Base-by-base conservation (phyloP, 2,329 filamentous ascomycete genomes). In the Geosmithia flava region DNA sequence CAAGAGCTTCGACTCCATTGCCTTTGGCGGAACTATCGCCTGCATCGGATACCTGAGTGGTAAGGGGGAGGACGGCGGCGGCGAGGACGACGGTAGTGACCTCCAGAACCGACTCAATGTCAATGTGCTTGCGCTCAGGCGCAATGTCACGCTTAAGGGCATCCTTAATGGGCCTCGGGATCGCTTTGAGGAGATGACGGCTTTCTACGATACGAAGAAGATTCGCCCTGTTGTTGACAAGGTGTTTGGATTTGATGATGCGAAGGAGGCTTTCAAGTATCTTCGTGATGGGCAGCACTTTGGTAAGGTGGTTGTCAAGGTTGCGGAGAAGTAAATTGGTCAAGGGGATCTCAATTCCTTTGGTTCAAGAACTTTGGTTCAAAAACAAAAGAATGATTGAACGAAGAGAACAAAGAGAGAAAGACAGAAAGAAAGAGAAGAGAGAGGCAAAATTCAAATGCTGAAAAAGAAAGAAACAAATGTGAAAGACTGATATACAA, bases 81-180 rank as follows among this genome's bases (percentile, higher is more conserved):
- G 51, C 1, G 51, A 46, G 42, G 42, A 16, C 42, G 20, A 23
- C 19, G 42, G 20, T 7, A n/a, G 20, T 7, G 40, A 49, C 2
- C 29, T 45, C 43, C 49, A 53, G 51, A 75, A 79, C 58, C 59
- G 75, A 43, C 65, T 74, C 7, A 81, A 82, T 52, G 72, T 80
- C 15, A 84, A 83, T 54, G 62, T 84, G 27, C 63, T 74, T 48
- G 70, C 70, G n/a, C 52, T 71, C 52, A 53, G 65, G 48, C 58
- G 67, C 50, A 73, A 72, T 51, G 67, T 70, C 15, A 73, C 70
- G 30, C 58, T 74, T 46, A 70, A 70, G 55, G 69, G 81, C 0
- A 73, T 84, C 7, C 55, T 83, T 27, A 83, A 83, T 58, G 81
- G 81, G 0, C 78, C 81, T 10, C 57, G 61, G 48, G 67, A 71